Conservation (phyloP, 305 asterid genomes). For the Fraxinus velutina region DNA sequence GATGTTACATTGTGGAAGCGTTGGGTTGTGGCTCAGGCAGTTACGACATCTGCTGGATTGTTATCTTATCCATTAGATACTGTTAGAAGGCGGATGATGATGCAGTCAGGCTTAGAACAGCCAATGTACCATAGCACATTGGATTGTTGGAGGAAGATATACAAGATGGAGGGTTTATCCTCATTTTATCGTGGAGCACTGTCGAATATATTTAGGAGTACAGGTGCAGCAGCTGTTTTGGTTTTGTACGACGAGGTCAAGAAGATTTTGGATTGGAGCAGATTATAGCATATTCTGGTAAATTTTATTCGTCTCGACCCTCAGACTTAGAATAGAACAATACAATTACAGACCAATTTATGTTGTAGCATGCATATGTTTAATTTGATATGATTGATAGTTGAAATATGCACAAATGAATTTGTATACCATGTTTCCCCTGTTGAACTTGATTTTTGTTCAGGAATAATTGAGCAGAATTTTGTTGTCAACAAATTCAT, state of each 20-base stretch:
- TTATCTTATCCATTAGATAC: conserved; percentile 88
- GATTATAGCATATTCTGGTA: conserved; percentile 41
- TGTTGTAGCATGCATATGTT: neutral
- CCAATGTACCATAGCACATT: conserved; percentile 65
- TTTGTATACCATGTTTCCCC: neutral
- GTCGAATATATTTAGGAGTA: conserved; percentile 86
- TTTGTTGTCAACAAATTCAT: neutral
- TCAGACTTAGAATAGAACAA: conserved; percentile 30
- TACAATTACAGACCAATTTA: neutral
- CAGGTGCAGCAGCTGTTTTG: conserved; percentile 89
- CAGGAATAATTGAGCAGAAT: neutral
- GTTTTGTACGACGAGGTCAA: conserved; percentile 90
- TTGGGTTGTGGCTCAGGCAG: conserved; percentile 87
- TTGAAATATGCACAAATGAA: neutral
- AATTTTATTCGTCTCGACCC: neutral
- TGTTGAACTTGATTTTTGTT: neutral
- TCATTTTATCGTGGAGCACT: conserved; percentile 93
- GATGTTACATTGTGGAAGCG: conserved; percentile 82
- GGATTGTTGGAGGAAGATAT: conserved; percentile 81
- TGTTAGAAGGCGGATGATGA: conserved; percentile 94
- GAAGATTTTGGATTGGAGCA: conserved; percentile 84
- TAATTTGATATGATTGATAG: conserved; percentile 6
- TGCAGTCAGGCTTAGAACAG: conserved; percentile 77
- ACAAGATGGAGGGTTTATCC: conserved; percentile 59
- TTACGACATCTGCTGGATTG: conserved; percentile 85